Evolutionary conservation across 345 rosid species (phyloP).

Genomic region (Pseudoturritis turrita): DNA sequence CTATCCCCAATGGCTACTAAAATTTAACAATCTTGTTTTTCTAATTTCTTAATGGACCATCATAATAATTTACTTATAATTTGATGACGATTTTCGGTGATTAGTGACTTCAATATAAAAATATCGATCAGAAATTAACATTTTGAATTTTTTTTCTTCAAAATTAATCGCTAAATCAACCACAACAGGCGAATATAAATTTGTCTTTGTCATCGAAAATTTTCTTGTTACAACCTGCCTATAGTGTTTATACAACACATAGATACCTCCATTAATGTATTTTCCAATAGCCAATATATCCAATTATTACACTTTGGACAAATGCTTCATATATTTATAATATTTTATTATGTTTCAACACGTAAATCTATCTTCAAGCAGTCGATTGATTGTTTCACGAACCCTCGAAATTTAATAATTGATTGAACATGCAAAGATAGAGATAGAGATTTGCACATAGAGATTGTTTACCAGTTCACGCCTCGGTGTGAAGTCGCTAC

Average conservation of each 20-base stretch:
- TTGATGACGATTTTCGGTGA: no score
- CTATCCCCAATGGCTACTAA: conserved; percentile 35
- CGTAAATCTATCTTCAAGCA: no score
- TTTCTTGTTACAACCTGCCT: background rate
- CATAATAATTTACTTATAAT: background rate
- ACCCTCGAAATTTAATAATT: no score
- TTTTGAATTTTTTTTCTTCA: no score
- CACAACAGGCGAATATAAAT: background rate
- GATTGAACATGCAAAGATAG: no score
- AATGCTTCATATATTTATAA: background rate
- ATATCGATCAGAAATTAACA: no score
- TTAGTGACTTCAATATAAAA: no score
- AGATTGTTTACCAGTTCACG: no score
- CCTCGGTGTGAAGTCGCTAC: no score
- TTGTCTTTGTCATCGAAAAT: background rate
- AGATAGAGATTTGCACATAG: no score
- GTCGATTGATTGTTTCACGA: no score
- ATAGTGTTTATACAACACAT: background rate
- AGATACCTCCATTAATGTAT: background rate
- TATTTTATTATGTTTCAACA: no score
- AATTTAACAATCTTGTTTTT: background rate
- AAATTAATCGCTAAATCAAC: background rate
- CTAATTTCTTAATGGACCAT: background rate
- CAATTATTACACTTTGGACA: background rate
- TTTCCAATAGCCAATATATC: background rate